phyloP scores from a whole-genome alignment of 2,329 filamentous ascomycete species.

The Nemania serpens region DNA sequence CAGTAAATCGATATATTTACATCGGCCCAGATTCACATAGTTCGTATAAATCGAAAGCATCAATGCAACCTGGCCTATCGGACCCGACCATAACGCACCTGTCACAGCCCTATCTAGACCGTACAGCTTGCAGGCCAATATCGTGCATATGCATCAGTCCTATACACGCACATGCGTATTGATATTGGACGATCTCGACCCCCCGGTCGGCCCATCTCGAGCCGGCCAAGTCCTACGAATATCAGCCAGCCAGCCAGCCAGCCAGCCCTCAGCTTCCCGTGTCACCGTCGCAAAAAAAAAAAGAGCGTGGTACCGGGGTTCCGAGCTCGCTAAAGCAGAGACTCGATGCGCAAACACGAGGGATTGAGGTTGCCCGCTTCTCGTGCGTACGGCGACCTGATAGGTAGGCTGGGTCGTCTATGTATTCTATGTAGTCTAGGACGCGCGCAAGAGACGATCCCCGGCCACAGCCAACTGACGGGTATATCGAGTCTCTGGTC shows the following conservation, averaged over 20 bases:
- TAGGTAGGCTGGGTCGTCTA: too few relatives aligned
- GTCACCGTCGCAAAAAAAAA: too few relatives aligned
- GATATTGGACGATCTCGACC: too few relatives aligned
- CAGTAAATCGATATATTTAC: too few relatives aligned
- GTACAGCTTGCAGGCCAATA: too few relatives aligned
- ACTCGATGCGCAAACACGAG: not conserved
- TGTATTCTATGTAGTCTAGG: not conserved
- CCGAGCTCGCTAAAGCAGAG: not conserved
- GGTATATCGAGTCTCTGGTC: not conserved
- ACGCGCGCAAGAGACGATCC: not conserved
- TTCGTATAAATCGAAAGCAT: too few relatives aligned
- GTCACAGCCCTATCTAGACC: not conserved
- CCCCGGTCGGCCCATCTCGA: too few relatives aligned
- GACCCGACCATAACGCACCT: not conserved
- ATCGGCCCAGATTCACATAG: not conserved
- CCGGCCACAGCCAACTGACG: not conserved
- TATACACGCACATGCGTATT: too few relatives aligned
- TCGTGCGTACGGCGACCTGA: not conserved
- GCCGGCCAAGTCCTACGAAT: too few relatives aligned
- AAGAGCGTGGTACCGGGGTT: slow-evolving; percentile 3
- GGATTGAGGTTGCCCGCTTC: slow-evolving; percentile 2
- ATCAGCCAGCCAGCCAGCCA: too few relatives aligned
- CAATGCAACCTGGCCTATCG: not conserved
- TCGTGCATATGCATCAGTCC: not conserved
- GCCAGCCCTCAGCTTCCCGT: too few relatives aligned